Conservation (phyloP, 2,329 filamentous ascomycete genomes). For the Hymenoscyphus fructigenus region DNA sequence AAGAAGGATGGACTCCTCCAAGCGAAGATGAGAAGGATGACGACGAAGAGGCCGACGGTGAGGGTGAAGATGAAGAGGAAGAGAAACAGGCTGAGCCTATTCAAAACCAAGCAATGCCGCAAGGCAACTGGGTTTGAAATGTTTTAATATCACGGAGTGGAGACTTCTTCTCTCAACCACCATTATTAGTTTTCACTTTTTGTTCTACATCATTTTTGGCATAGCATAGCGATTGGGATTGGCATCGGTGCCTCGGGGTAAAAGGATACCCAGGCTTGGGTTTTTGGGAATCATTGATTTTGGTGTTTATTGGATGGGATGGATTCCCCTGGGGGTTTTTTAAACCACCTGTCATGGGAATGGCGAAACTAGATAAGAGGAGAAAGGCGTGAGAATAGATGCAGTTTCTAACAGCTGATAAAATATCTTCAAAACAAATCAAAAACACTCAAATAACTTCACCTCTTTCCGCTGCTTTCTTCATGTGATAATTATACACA, state of each 20-base stretch:
- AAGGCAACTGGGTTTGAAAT: constrained; percentile 15
- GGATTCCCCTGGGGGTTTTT: neutral
- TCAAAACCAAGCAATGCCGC: neutral
- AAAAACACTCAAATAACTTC: constrained; percentile 4
- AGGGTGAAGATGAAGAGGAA: constrained; percentile 30
- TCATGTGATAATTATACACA: neutral
- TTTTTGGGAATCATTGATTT: constrained; percentile 6
- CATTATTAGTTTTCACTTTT: constrained; percentile 5
- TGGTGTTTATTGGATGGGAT: neutral
- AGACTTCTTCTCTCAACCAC: neutral
- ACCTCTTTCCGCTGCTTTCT: neutral
- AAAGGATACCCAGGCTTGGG: constrained; percentile 4
- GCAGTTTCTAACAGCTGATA: neutral
- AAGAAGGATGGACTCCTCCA: constrained; percentile 76
- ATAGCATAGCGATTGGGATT: constrained; percentile 14
- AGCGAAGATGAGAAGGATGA: constrained; percentile 59
- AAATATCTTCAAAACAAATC: neutral
- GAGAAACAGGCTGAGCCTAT: neutral
- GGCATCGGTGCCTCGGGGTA: neutral
- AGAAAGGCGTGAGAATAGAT: neutral
- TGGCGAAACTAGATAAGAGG: neutral
- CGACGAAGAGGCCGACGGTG: constrained; percentile 47
- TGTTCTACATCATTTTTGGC: constrained; percentile 11
- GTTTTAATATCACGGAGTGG: constrained; percentile 5
- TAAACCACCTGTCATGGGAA: neutral